Percentiles rank a stretch among this genome's conserved stretches.
Evolutionary conservation across 371 early-diverging fungal genomes (phyloP).

Genomic region (Circinella umbellata): DNA sequence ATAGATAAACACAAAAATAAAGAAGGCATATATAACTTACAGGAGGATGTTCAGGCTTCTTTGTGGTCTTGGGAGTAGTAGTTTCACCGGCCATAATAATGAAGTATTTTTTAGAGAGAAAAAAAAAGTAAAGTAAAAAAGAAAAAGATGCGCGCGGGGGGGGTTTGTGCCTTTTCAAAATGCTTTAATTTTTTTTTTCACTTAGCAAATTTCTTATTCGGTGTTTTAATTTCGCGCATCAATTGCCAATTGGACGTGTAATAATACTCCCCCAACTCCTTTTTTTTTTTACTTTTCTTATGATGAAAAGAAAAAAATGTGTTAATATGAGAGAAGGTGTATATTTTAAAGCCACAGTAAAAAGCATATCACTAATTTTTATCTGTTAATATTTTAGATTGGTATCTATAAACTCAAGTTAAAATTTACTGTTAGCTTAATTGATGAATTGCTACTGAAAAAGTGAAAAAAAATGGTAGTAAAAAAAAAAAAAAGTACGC

Average conservation of each 20-base stretch:
- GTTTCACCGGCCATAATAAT: conserved; percentile 18
- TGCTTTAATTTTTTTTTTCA: background rate
- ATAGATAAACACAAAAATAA: background rate
- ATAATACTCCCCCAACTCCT: too few species aligned
- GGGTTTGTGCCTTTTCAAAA: background rate
- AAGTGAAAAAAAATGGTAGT: too few species aligned
- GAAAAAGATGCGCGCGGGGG: conserved; percentile 4
- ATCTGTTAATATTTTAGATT: too few species aligned
- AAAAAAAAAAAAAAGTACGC: too few species aligned
- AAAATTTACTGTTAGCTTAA: too few species aligned
- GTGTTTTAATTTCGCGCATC: background rate
- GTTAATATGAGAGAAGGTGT: too few species aligned
- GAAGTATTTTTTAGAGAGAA: background rate
- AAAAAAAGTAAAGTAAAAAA: conserved; percentile 16
- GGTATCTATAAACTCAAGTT: too few species aligned
- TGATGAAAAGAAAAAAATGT: too few species aligned
- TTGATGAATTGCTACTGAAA: too few species aligned
- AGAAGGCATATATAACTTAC: conserved; percentile 27
- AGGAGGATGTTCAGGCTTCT: conserved; percentile 48
- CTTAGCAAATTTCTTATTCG: background rate
- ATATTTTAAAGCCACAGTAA: too few species aligned
- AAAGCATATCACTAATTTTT: too few species aligned
- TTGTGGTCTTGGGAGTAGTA: conserved; percentile 21
- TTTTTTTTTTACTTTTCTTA: too few species aligned
- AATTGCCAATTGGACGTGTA: background rate